These are phyloP conservation scores for Starmerella floricola DNA, from an alignment of 805 yeast genomes.

Conservation along the genomic window DNA sequence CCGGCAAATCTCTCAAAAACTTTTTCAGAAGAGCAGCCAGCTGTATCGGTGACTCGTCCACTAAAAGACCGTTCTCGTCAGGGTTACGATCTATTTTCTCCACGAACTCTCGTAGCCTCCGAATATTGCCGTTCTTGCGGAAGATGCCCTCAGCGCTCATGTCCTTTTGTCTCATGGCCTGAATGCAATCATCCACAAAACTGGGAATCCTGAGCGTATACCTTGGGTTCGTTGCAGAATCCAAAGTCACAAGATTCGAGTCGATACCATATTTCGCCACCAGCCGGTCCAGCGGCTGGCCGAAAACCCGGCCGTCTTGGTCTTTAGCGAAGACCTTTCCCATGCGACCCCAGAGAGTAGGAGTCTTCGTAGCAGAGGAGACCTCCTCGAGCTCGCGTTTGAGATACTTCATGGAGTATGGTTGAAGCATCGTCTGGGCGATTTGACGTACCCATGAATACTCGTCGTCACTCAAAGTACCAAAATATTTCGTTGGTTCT, in stretches of 20 bases:
- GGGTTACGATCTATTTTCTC: constrained; percentile 66
- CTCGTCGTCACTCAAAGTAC: constrained; percentile 40
- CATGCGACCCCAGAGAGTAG: constrained; percentile 38
- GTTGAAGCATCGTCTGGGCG: constrained; percentile 36
- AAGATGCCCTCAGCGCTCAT: constrained; percentile 92
- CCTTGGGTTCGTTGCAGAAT: constrained; percentile 61
- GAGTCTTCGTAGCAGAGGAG: constrained; percentile 18
- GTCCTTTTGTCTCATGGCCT: constrained; percentile 77
- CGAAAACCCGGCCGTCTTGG: constrained; percentile 48
- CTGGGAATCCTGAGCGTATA: constrained; percentile 68
- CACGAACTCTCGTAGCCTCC: constrained; percentile 59
- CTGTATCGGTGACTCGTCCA: constrained; percentile 75
- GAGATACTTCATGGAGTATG: constrained; percentile 3
- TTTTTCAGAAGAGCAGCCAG: constrained; percentile 85
- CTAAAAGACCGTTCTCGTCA: constrained; percentile 53
- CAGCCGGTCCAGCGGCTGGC: constrained; percentile 57
- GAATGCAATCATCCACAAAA: constrained; percentile 72
- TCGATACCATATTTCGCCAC: constrained; percentile 66
- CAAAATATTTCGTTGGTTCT: constrained; percentile 26
- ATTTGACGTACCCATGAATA: constrained; percentile 47
- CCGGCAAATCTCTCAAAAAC: constrained; percentile 84
- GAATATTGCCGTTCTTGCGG: constrained; percentile 90
- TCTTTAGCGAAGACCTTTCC: constrained; percentile 31
- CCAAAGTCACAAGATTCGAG: constrained; percentile 39
- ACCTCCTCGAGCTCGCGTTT: constrained; percentile 6